Conservation (phyloP, 2,329 filamentous ascomycete genomes). For the Arthrocladium fulminans region DNA sequence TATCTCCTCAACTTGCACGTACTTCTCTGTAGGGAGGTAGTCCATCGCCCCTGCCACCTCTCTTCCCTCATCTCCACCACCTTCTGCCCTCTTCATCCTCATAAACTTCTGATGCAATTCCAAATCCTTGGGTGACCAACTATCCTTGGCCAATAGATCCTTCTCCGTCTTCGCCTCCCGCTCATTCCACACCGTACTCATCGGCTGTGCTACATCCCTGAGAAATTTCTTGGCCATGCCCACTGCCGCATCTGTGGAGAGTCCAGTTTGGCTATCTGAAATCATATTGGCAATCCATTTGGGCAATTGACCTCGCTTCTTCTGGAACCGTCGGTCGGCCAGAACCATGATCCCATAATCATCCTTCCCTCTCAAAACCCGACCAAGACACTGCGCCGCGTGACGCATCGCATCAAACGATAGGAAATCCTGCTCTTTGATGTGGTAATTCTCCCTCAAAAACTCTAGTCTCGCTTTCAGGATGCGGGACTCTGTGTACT, state of each 20-base stretch:
- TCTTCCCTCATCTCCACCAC: slow-evolving; percentile 26
- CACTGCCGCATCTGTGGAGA: slow-evolving; percentile 93
- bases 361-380: slow-evolving; percentile 90
- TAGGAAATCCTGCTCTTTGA: slow-evolving; percentile 92
- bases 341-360: slow-evolving; percentile 99
- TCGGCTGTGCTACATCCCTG: slow-evolving; percentile 84
- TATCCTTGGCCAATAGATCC: slow-evolving; percentile 61
- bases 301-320: slow-evolving; percentile 80
- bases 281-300: slow-evolving; percentile 95
- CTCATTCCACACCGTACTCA: slow-evolving; percentile 72
- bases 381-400: slow-evolving; percentile 89
- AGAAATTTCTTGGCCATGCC: slow-evolving; percentile 83
- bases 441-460: slow-evolving; percentile 91
- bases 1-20: slow-evolving; percentile 2
- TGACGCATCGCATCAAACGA: slow-evolving; percentile 99
- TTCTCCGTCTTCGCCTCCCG: slow-evolving; percentile 14
- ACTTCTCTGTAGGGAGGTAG: slow-evolving; percentile 22
- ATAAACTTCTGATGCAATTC: slow-evolving; percentile 58
- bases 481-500: slow-evolving; percentile 96
- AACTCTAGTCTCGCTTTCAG: slow-evolving; percentile 93
- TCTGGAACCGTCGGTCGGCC: slow-evolving; percentile 85
- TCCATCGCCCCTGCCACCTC: slow-evolving; percentile 17
- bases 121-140: slow-evolving; percentile 76
- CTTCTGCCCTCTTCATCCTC: slow-evolving; percentile 50
- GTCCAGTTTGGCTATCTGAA: slow-evolving; percentile 72